A percentile compares a stretch with the other conserved stretches of the same genome.
These are phyloP conservation scores for Capronia coronata DNA, from an alignment of 2,329 filamentous ascomycete species.

Conservation along the genomic window DNA sequence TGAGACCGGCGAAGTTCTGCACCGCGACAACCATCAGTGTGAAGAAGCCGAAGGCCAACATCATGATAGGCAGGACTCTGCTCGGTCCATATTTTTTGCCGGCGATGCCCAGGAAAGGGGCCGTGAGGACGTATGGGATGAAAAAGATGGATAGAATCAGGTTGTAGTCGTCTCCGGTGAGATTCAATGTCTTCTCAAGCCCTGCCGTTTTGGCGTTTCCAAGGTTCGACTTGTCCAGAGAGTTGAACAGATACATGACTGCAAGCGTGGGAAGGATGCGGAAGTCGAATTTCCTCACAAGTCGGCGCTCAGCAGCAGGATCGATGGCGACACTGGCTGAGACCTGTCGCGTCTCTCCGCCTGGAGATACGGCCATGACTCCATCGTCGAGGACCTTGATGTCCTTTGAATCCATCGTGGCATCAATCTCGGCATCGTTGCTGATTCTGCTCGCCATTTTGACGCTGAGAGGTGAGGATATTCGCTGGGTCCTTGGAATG, in stretches of 20 bases:
- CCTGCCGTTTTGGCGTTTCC: constrained; percentile 55
- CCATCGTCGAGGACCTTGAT: constrained; percentile 17
- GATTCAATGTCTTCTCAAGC: constrained; percentile 47
- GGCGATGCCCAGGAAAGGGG: constrained; percentile 58
- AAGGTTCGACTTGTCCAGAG: constrained; percentile 45
- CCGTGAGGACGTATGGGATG: constrained; percentile 65
- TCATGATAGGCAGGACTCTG: constrained; percentile 59
- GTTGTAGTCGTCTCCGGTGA: constrained; percentile 61
- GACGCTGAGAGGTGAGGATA: neutral
- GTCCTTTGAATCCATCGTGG: constrained; percentile 8
- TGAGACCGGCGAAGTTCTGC: constrained; percentile 53
- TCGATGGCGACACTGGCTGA: constrained; percentile 33
- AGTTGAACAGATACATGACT: constrained; percentile 52
- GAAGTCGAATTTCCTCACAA: constrained; percentile 52
- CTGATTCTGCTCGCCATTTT: constrained; percentile 6
- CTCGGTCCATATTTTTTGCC: constrained; percentile 63
- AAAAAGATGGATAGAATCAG: constrained; percentile 66
- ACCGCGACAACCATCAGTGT: constrained; percentile 49
- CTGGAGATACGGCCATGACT: neutral
- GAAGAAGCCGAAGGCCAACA: constrained; percentile 61
- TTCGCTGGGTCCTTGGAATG: neutral
- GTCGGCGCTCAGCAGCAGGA: constrained; percentile 41
- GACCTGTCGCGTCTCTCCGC: constrained; percentile 8
- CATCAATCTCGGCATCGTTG: neutral
- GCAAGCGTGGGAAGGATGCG: constrained; percentile 53